Evolutionary conservation across 257 asterid genomes (phyloP), one percentile per base, ranked within the genome.

Genomic region (Coffea canephora): DNA sequence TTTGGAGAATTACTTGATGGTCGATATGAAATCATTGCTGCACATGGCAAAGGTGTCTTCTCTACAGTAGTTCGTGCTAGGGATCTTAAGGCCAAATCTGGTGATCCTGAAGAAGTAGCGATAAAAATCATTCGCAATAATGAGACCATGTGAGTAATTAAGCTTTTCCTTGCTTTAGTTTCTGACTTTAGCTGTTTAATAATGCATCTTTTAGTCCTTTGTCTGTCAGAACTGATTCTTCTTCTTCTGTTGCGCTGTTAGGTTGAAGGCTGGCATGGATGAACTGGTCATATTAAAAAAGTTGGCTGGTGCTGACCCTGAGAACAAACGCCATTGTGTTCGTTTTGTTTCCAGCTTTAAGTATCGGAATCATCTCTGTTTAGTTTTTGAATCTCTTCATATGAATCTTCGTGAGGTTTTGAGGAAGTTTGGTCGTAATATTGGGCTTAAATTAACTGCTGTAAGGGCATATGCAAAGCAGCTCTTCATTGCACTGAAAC

Each of bases 331-430:
- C 73, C 99, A 94, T 69, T 96, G 97, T 84, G 98, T 94, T 88
- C 96, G 97, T 71, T 94, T 92, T 84, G 88, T 94, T 80, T 96
- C 98, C 80, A 92, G 90, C 84, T 96, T 96, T 89, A 94, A 94
- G 97, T 96, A 92, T 81, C 90, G 99, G 87, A 94, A 92, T 84
- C 99, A 96, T 91, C 95, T 96, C 57, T 94, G 99, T 85, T 91
- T 96, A 89, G 98, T 96, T 89, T 96, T 96, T 94, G 99, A 96
- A 89, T 96, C 99, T 82, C 99, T 96, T 89, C 97, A 94, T 92
- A 94, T 96, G 99, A 96, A 96, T 91, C 91, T 96, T 88, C 95
- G 99, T n/a, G 99, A 96, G 90, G 95, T 96, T 84, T 87, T 92
- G 79, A 96, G 92, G 95, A 96, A 94, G 88, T 94, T 94, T 89